These are phyloP conservation scores for Neodidymelliopsis sp. DNA, from an alignment of 2,329 filamentous ascomycete genomes.

Conservation along the genomic window DNA sequence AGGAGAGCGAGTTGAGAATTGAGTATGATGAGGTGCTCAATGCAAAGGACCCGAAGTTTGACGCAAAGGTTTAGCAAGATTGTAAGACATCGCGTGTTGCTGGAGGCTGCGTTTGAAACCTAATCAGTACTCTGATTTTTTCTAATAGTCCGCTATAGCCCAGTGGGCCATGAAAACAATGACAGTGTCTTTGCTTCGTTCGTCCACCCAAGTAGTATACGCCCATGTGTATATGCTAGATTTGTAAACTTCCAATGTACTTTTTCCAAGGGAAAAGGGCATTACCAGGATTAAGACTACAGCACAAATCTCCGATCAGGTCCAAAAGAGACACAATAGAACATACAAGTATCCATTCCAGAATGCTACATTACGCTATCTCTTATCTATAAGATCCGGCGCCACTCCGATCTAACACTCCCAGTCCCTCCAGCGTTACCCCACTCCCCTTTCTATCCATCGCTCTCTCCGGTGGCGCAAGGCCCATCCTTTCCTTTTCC, in stretches of 20 bases:
- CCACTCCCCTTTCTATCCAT: slow-evolving; percentile 32
- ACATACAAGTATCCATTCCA: background rate
- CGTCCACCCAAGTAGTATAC: too few species aligned
- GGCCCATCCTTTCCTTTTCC: slow-evolving; percentile 41
- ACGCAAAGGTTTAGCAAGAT: slow-evolving; percentile 7
- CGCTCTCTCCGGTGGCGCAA: slow-evolving; percentile 22
- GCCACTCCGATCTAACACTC: slow-evolving; percentile 36
- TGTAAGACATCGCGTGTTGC: background rate
- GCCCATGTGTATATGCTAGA: too few species aligned
- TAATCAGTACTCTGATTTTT: too few species aligned
- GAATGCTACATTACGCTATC: background rate
- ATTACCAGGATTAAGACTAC: too few species aligned
- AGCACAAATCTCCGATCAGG: too few species aligned
- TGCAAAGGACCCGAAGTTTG: slow-evolving; percentile 49
- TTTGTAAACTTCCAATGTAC: too few species aligned
- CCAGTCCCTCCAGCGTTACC: slow-evolving; percentile 34
- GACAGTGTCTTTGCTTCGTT: too few species aligned
- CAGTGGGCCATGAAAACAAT: too few species aligned
- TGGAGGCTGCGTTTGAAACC: too few species aligned
- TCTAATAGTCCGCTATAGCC: too few species aligned
- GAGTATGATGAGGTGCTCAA: slow-evolving; percentile 51
- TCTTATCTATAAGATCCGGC: slow-evolving; percentile 23
- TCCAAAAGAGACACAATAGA: too few species aligned
- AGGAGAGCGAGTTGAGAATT: slow-evolving; percentile 46
- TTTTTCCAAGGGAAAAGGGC: too few species aligned